Evolutionary conservation across 208 protist species (phyloP).

Genomic region (Lotmaria passim): DNA sequence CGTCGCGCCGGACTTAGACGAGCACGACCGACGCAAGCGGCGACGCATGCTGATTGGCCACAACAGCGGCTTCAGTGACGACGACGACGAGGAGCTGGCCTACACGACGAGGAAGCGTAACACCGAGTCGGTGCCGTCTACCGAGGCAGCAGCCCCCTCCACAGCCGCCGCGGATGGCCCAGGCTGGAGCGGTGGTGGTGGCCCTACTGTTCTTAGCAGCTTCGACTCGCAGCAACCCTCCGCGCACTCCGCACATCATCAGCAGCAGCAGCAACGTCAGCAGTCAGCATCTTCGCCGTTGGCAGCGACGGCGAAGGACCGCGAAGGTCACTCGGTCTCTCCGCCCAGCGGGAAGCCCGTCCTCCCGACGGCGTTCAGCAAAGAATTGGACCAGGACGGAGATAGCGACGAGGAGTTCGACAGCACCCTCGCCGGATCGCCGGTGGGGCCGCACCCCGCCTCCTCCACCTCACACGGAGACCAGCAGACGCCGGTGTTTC

Average conservation of each 20-base stretch:
- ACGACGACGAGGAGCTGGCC: constrained; percentile 8
- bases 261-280: not conserved
- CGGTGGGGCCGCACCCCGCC: not conserved
- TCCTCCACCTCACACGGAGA: not conserved
- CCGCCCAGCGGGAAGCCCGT: not conserved
- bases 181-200: constrained; percentile 1
- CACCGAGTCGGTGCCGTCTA: not conserved
- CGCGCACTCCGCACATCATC: too few relatives aligned
- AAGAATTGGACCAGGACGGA: constrained; percentile 25
- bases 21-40: constrained; percentile 33
- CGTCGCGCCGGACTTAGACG: constrained; percentile 46
- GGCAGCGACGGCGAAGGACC: not conserved
- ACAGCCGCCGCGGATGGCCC: not conserved
- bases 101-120: constrained; percentile 1
- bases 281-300: not conserved
- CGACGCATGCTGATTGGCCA: constrained; percentile 7
- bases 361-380: constrained; percentile 6
- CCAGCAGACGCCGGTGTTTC: constrained; percentile 1
- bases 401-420: constrained; percentile 29
- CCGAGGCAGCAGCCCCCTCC: not conserved
- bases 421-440: not conserved
- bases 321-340: not conserved
- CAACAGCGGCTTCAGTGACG: constrained; percentile 8
- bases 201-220: not conserved
- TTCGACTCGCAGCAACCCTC: constrained; percentile 5